These are phyloP conservation scores for Handroanthus guayacan DNA, from an alignment of 257 asterid species.

Conservation along the genomic window DNA sequence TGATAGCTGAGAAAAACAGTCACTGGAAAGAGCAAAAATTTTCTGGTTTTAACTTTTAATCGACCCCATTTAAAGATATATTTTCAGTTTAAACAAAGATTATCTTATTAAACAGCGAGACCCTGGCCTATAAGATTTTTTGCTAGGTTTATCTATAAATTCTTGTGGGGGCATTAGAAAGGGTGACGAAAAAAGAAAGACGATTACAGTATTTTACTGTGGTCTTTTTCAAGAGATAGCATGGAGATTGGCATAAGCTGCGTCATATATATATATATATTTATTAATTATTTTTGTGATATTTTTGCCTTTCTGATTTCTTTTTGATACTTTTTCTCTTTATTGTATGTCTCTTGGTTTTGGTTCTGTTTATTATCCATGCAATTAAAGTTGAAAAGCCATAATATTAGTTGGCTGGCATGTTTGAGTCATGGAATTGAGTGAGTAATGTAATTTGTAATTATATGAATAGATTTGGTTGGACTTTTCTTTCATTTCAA, in stretches of 20 bases:
- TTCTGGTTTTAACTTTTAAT: too few species aligned
- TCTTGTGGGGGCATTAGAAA: background rate
- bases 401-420: too few species aligned
- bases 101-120: background rate
- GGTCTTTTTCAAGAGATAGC: background rate
- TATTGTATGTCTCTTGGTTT: too few species aligned
- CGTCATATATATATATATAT: background rate
- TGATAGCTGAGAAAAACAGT: too few species aligned
- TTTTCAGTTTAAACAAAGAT: background rate
- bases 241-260: background rate
- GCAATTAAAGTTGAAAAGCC: too few species aligned
- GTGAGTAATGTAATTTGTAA: too few species aligned
- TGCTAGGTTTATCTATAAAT: background rate
- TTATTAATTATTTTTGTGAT: background rate
- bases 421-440: too few species aligned
- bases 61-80: background rate
- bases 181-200: background rate
- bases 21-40: too few species aligned
- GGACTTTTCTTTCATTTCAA: too few species aligned
- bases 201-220: background rate
- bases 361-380: too few species aligned
- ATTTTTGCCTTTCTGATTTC: background rate
- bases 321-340: background rate
- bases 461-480: too few species aligned
- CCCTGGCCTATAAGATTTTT: background rate